These are phyloP conservation scores for Apiotrichum brassicae DNA, from an alignment of 1,284 basidiomycete genomes.

Conservation along the genomic window DNA sequence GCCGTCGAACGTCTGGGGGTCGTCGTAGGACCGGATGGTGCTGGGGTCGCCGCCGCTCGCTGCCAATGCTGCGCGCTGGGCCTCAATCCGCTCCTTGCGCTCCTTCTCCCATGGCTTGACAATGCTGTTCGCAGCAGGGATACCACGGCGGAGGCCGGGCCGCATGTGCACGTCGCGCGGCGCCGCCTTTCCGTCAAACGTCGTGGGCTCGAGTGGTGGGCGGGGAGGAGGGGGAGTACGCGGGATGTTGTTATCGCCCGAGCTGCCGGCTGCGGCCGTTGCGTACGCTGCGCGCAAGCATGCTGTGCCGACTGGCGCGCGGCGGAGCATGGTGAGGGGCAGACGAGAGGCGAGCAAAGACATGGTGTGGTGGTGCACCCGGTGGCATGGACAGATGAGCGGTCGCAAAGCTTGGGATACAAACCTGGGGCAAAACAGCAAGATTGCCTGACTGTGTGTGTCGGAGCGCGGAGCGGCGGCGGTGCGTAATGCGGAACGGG, in stretches of 20 bases:
- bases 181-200: slow-evolving; percentile 30
- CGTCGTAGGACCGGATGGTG: slow-evolving; percentile 6
- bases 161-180: slow-evolving; percentile 29
- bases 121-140: slow-evolving; percentile 17
- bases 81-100: not conserved
- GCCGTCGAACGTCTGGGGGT: slow-evolving; percentile 10
- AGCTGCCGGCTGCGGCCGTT: slow-evolving; percentile 1
- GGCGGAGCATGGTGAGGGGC: slow-evolving; percentile 2
- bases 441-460: no score
- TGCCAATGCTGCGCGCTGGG: not conserved
- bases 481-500: no score
- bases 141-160: slow-evolving; percentile 27
- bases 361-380: not conserved
- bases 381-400: no score
- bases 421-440: no score
- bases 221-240: slow-evolving; percentile 7
- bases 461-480: no score
- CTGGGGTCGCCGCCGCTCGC: not conserved
- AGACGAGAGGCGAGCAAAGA: not conserved
- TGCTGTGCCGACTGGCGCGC: not conserved
- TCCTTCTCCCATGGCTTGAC: slow-evolving; percentile 14
- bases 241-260: not conserved
- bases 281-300: not conserved
- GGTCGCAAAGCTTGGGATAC: no score
- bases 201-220: slow-evolving; percentile 20